Evolutionary conservation across 768 basidiomycete species (phyloP), one percentile per base, ranked within the genome.

Genomic region (Suillus clintonianus): DNA sequence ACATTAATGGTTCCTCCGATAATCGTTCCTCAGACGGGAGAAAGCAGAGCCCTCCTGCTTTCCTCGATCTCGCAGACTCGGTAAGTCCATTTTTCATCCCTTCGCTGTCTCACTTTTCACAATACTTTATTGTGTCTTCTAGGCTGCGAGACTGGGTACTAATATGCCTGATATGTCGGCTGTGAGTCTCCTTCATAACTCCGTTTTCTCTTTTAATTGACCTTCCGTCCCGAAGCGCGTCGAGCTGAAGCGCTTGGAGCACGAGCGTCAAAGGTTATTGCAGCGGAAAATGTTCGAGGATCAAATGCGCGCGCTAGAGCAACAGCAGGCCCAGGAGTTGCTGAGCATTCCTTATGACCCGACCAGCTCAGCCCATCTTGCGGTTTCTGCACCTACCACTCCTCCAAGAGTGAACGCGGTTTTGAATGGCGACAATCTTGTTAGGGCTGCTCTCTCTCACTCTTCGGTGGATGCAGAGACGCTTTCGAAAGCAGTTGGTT

Each of bases 231-330:
- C 65, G 50, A 77, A 93, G 91, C 91, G 92, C 70, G 89, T 95
- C 65, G 94, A 96, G 74, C 82, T 94, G 72, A 97, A 95, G 76
- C 91, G 95, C 69, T 79, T 92, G 67, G 78, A 76, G 63, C 94
- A 98, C 73, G 95, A 97, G 77, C 89, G 92, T 59, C 93, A 95
- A 78, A 93, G 95, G 65, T 80, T 80, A 43, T 75, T 92, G 48
- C 95, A 97, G 75, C 89, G 95, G 73, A 91, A 89, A 77, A 78
- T 93, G 71, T 99, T 98, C 76, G 96, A 99, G 78, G 94, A 97
- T 70, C 95, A 97, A 79, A 97, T 97, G 96, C 90, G 91, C 61
- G 88, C 84, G 60, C 85, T 99, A 67, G 95, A 98, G 79, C 89
- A 91, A 67, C 89, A 94, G 76, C 96, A 99, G 78, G 89, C 88